Evolutionary conservation across 164 flowering plant species (phyloP).

Genomic region (Magnolia kwangsiensis): DNA sequence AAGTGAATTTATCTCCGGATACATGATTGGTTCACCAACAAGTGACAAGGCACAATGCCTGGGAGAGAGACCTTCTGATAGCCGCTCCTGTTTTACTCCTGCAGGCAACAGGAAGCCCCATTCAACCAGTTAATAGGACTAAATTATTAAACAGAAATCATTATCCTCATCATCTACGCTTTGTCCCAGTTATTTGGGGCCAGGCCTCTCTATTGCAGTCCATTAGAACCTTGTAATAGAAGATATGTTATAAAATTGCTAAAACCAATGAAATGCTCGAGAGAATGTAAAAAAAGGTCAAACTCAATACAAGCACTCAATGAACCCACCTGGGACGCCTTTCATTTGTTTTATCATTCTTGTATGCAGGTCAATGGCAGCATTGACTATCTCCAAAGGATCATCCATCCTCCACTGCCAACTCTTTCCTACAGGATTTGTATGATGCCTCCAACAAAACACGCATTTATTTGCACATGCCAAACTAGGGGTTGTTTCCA

Average conservation of each 20-base stretch:
- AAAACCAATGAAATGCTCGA: not conserved
- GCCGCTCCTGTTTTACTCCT: conserved; percentile 76
- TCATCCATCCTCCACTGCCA: conserved; percentile 99
- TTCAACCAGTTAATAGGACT: not conserved
- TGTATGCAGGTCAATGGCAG: conserved; percentile 80
- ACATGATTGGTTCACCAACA: conserved; percentile 99
- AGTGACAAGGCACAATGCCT: conserved; percentile 99
- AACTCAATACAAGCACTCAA: not conserved
- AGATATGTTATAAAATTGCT: too few species aligned
- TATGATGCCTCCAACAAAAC: conserved; percentile 99
- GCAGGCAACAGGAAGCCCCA: conserved; percentile 16
- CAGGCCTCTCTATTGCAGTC: too few species aligned
- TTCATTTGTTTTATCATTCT: conserved; percentile 99
- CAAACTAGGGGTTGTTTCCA: conserved; percentile 98
- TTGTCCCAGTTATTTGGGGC: not conserved
- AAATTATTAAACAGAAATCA: not conserved
- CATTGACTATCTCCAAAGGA: conserved; percentile 76
- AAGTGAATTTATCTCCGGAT: conserved; percentile 91
- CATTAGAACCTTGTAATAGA: too few species aligned
- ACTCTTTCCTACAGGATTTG: conserved; percentile 96
- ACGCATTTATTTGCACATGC: conserved; percentile 99
- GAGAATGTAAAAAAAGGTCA: not conserved
- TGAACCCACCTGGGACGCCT: conserved; percentile 85
- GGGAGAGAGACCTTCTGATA: conserved; percentile 82
- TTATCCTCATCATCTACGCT: not conserved